Evolutionary conservation across 1,139 yeast genomes (phyloP).

Genomic region (Geotrichum australiense): DNA sequence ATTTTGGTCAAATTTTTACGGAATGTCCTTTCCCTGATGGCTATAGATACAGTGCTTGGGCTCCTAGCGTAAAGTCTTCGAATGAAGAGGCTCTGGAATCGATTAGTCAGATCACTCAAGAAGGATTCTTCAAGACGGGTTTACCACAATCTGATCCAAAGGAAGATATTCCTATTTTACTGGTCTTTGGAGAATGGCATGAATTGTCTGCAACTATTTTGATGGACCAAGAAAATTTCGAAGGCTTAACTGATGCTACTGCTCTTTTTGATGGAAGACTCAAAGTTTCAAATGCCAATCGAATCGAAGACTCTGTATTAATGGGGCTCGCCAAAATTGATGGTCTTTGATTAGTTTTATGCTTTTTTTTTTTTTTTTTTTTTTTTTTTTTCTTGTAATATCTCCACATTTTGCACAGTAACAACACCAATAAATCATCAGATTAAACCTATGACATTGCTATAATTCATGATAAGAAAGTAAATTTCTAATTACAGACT

Average conservation of each 20-base stretch:
- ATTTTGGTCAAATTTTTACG: slow-evolving; percentile 61
- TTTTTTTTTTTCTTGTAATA: too few species aligned
- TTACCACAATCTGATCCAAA: slow-evolving; percentile 26
- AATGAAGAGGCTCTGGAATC: slow-evolving; percentile 2
- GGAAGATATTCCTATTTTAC: slow-evolving; percentile 35
- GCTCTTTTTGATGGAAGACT: slow-evolving; percentile 66
- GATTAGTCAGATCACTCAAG: slow-evolving; percentile 13
- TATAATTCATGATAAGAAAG: too few species aligned
- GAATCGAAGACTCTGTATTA: slow-evolving; percentile 65
- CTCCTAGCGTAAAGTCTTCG: slow-evolving; percentile 32
- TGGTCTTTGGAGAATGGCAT: slow-evolving; percentile 58
- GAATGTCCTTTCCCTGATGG: slow-evolving; percentile 63
- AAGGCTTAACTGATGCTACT: slow-evolving; percentile 47
- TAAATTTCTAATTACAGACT: too few species aligned
- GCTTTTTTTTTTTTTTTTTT: not conserved
- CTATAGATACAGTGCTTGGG: slow-evolving; percentile 58
- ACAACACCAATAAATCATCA: too few species aligned
- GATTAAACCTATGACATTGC: too few species aligned
- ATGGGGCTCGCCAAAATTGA: slow-evolving; percentile 49
- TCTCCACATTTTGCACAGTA: too few species aligned
- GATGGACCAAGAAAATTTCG: slow-evolving; percentile 42
- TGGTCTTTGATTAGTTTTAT: slow-evolving; percentile 15
- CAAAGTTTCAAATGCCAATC: slow-evolving; percentile 47
- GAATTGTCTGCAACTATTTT: slow-evolving; percentile 50
- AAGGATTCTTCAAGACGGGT: slow-evolving; percentile 19